These are phyloP conservation scores for Penicillium malachiteum DNA, from an alignment of 495 filamentous ascomycete species.

Conservation along the genomic window DNA sequence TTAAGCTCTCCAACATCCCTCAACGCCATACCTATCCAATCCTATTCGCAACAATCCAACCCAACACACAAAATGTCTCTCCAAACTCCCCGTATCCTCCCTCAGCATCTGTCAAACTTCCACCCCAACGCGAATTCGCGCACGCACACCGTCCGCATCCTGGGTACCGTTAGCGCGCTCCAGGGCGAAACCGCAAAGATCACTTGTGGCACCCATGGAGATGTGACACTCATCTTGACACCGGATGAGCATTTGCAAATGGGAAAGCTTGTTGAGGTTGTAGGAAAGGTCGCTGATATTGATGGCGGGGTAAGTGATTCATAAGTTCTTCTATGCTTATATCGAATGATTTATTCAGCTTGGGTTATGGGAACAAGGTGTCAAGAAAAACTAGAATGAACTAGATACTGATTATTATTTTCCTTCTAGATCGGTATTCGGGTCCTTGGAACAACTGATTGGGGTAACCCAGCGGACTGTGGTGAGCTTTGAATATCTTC, in stretches of 20 bases:
- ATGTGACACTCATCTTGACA: slow-evolving; percentile 70
- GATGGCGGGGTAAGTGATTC: slow-evolving; percentile 33
- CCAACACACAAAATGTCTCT: slow-evolving; percentile 39
- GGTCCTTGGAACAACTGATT: slow-evolving; percentile 73
- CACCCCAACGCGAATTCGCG: slow-evolving; percentile 41
- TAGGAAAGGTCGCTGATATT: slow-evolving; percentile 79
- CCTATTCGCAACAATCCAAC: neutral
- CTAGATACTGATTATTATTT: slow-evolving; percentile 3
- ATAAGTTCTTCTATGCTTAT: too few relatives aligned
- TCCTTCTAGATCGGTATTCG: slow-evolving; percentile 61
- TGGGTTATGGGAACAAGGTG: too few relatives aligned
- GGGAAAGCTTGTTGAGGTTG: slow-evolving; percentile 80
- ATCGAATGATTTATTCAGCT: neutral
- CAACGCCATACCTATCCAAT: neutral
- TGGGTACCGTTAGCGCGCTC: slow-evolving; percentile 79
- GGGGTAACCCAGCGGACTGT: slow-evolving; percentile 57
- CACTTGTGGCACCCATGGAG: slow-evolving; percentile 63
- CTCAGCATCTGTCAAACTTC: slow-evolving; percentile 65
- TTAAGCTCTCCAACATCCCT: neutral
- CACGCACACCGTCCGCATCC: slow-evolving; percentile 70
- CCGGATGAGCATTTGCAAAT: slow-evolving; percentile 76
- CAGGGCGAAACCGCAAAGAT: slow-evolving; percentile 80
- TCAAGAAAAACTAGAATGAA: too few relatives aligned
- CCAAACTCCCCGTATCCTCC: slow-evolving; percentile 70
- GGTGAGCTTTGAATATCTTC: slow-evolving; percentile 24